These are phyloP conservation scores for Solanum acaule DNA, from an alignment of 257 asterid species.

Conservation along the genomic window DNA sequence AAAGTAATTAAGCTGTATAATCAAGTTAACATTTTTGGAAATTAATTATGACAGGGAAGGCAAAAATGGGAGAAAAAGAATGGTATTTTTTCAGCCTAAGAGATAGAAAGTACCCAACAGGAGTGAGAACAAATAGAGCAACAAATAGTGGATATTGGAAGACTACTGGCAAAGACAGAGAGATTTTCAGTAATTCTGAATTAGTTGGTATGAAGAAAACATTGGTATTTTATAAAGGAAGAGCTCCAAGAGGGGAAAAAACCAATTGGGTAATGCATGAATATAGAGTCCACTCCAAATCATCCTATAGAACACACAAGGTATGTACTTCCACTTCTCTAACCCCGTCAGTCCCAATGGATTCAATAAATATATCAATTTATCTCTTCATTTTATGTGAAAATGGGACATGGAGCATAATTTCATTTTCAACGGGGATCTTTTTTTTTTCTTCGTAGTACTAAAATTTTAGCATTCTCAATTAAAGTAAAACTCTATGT, in stretches of 20 bases:
- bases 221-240: constrained; percentile 74
- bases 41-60: constrained; percentile 41
- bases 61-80: constrained; percentile 92
- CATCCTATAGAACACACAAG: constrained; percentile 63
- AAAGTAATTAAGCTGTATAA: not conserved
- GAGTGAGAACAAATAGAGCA: constrained; percentile 87
- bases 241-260: constrained; percentile 95
- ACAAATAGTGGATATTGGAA: constrained; percentile 90
- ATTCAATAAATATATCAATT: too few relatives aligned
- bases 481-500: fast-evolving
- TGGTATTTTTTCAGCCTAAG: constrained; percentile 90
- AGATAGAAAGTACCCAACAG: constrained; percentile 87
- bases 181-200: constrained; percentile 56
- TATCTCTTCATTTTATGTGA: not conserved
- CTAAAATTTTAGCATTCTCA: not conserved
- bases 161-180: constrained; percentile 91
- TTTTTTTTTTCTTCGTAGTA: too few relatives aligned
- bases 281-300: constrained; percentile 78
- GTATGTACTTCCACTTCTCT: not conserved
- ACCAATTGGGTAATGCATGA: constrained; percentile 98
- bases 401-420: not conserved
- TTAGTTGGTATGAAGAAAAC: constrained; percentile 92
- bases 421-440: not conserved
- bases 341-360: fast-evolving
- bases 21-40: not conserved